Evolutionary conservation across 2,329 filamentous ascomycete genomes (phyloP).

Genomic region (Herpomyces periplanetae): DNA sequence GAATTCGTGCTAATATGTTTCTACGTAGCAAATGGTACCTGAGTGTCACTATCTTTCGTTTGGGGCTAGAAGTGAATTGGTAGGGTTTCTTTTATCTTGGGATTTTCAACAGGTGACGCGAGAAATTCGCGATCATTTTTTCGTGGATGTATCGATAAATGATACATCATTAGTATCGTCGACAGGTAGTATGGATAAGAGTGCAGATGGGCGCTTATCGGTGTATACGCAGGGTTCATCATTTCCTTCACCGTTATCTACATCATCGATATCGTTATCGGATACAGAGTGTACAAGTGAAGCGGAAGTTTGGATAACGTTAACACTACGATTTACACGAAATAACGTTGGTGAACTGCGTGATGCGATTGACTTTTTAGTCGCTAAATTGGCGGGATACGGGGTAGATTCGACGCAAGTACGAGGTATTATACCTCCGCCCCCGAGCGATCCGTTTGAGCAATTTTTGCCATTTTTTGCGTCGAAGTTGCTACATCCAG

Average conservation of each 20-base stretch:
- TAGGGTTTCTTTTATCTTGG: conserved; percentile 38
- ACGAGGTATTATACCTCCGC: conserved; percentile 80
- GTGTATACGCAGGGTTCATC: too few relatives aligned
- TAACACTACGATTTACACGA: conserved; percentile 29
- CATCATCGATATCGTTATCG: too few relatives aligned
- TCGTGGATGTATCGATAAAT: too few relatives aligned
- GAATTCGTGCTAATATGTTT: conserved; percentile 6
- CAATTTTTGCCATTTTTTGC: conserved; percentile 88
- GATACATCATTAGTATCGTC: too few relatives aligned
- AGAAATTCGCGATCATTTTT: conserved; percentile 58
- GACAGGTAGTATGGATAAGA: too few relatives aligned
- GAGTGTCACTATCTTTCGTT: conserved; percentile 75
- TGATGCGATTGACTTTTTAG: conserved; percentile 78
- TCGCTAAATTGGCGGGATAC: conserved; percentile 43
- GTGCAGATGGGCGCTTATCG: too few relatives aligned
- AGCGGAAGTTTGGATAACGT: conserved; percentile 8
- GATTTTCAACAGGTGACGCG: conserved; percentile 39
- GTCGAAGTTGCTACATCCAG: conserved; percentile 76
- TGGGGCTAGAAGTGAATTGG: conserved; percentile 29
- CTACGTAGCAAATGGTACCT: conserved; percentile 66
- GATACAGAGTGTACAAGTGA: conserved; percentile 15
- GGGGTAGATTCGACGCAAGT: conserved; percentile 59
- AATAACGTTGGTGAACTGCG: conserved; percentile 86
- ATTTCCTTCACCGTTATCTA: too few relatives aligned
- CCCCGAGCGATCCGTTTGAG: conserved; percentile 93